Base-by-base conservation (phyloP, 805 yeast genomes). In the Myxozyma melibiosi region DNA sequence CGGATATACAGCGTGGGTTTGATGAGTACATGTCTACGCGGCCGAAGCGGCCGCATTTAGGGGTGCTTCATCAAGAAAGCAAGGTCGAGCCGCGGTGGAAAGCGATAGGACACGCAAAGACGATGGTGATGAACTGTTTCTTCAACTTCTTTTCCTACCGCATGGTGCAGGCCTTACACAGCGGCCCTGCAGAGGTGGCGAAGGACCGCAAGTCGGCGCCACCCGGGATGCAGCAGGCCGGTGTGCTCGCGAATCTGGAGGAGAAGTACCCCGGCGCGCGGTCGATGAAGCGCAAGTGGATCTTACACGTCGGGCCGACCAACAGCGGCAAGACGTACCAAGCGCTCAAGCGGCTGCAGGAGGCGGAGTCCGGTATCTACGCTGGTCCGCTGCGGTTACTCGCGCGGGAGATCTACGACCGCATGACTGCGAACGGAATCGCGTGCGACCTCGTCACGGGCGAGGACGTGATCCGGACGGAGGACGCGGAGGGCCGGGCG, bases 241-340 rank as follows among this genome's bases (percentile, higher is more conserved):
- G 82, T 63, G 72, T 84, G 24, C n/a, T n/a, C n/a, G 69, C 78
- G 16, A 77, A 83, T 61, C 94, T 94, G 0, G 80, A 80, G 8
- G 84, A 84, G 62, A 87, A 96, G 90, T 94, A 78, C 66, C 96
- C 98, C 0, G 83, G 78, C 43, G 95, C 99, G 0, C 77, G 98
- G 38, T 81, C 83, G 61, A 76, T 90, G 75, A 84, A 83, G 62
- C 76, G 99, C 38, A 84, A 86, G 49, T 78, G 94, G 47, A 79
- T 86, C n/a, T 81, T 94, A 84, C 99, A 94, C 70, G 88, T 94
- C 9, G 99, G 99, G 0, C 99, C 99, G 1, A 94, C 99, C 0
- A 94, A 94, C 70, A 85, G 94, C 64, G 99, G 99, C 11, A 94
- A 94, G 67, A 94, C 98, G 0, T 88, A 88, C 68, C 80, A 81